A percentile compares a stretch with the other conserved stretches of the same genome.
These are phyloP conservation scores for Boletus barrowsii DNA, from an alignment of 768 basidiomycete genomes.

Conservation along the genomic window DNA sequence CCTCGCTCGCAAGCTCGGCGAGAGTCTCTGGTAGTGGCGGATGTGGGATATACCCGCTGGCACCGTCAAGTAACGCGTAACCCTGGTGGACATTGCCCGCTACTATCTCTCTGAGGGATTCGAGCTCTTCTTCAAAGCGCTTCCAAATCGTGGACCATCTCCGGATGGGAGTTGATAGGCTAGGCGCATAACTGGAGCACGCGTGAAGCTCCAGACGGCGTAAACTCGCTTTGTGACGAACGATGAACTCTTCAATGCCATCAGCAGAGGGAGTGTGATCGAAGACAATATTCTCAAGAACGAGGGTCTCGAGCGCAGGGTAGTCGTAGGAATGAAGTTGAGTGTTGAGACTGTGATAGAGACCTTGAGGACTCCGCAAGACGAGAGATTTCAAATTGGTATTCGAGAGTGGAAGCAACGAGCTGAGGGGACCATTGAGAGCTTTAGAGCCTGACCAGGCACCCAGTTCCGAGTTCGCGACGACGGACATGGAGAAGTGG, in stretches of 20 bases:
- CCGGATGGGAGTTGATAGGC: slow-evolving; percentile 13
- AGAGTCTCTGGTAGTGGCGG: slow-evolving; percentile 1
- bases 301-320: slow-evolving; percentile 25
- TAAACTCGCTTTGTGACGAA: slow-evolving; percentile 28
- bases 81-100: slow-evolving; percentile 13
- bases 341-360: slow-evolving; percentile 26
- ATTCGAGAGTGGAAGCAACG: slow-evolving; percentile 24
- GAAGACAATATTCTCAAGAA: slow-evolving; percentile 31
- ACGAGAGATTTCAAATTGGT: slow-evolving; percentile 19
- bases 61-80: slow-evolving; percentile 24
- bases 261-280: slow-evolving; percentile 18
- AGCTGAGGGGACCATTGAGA: slow-evolving; percentile 23
- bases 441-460: slow-evolving; percentile 32
- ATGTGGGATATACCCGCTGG: slow-evolving; percentile 23
- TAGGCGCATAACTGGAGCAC: slow-evolving; percentile 26
- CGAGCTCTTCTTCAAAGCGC: slow-evolving; percentile 20
- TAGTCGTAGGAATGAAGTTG: slow-evolving; percentile 21
- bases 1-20: slow-evolving; percentile 7
- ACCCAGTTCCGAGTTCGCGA: slow-evolving; percentile 30
- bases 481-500: slow-evolving; percentile 29
- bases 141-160: slow-evolving; percentile 30
- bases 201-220: slow-evolving; percentile 24
- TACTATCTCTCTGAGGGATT: slow-evolving; percentile 22
- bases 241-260: slow-evolving; percentile 30
- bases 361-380: slow-evolving; percentile 27